Conservation (phyloP, 148 eudicot genomes). For the Diospyros lotus region DNA sequence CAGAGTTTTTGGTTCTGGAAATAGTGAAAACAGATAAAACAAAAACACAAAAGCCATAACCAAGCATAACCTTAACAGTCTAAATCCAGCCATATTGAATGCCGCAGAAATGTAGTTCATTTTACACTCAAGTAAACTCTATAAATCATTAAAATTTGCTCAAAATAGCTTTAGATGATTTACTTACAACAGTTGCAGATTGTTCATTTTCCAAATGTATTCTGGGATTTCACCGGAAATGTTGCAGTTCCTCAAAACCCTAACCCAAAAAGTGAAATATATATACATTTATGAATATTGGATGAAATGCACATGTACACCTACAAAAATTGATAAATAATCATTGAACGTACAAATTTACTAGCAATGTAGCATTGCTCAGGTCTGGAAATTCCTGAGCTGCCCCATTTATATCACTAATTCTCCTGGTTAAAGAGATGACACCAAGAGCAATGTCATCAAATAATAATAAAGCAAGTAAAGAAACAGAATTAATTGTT, state of each 20-base stretch:
- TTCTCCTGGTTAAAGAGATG: slow-evolving; percentile 49
- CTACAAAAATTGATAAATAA: background rate
- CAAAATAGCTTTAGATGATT: background rate
- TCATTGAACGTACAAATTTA: slow-evolving; percentile 33
- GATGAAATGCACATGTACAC: background rate
- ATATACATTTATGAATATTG: background rate
- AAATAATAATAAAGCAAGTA: background rate
- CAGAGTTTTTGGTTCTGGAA: no score
- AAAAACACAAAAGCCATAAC: background rate
- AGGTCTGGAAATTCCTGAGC: slow-evolving; percentile 46
- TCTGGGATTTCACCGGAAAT: slow-evolving; percentile 59
- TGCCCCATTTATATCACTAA: slow-evolving; percentile 58
- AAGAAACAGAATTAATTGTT: background rate
- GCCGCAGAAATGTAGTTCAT: background rate
- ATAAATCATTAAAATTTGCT: background rate
- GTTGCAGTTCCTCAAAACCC: slow-evolving; percentile 70
- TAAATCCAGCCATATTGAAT: background rate
- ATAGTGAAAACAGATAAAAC: no score
- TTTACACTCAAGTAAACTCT: background rate
- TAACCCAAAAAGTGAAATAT: slow-evolving; percentile 27
- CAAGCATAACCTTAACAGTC: background rate
- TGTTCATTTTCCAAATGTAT: slow-evolving; percentile 45
- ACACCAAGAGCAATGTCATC: slow-evolving; percentile 6
- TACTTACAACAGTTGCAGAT: slow-evolving; percentile 57
- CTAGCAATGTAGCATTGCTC: slow-evolving; percentile 29